A percentile compares a stretch with the other conserved stretches of the same genome.
phyloP scores from a whole-genome alignment of 2,329 filamentous ascomycete genomes.

The Diaporthe aspalathi region DNA sequence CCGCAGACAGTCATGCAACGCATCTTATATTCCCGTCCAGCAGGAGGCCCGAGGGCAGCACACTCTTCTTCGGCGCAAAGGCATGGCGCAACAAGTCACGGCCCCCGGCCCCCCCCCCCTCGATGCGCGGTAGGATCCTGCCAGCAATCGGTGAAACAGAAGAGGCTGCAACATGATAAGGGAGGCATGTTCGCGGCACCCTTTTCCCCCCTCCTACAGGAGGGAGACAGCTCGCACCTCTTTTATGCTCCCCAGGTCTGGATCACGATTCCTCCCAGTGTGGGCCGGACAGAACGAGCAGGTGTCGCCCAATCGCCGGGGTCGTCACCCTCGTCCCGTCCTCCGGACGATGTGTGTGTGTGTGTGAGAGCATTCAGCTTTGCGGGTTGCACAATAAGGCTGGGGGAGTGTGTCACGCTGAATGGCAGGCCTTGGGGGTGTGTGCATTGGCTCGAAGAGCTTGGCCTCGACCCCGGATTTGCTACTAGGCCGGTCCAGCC shows the following conservation, averaged over 20 bases:
- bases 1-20: too few species aligned
- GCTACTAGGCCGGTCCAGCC: constrained; percentile 1
- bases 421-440: not conserved
- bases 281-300: not conserved
- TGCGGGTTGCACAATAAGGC: not conserved
- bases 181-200: too few species aligned
- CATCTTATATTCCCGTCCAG: too few species aligned
- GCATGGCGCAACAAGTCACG: too few species aligned
- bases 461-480: constrained; percentile 1
- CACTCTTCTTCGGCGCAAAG: too few species aligned
- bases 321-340: not conserved
- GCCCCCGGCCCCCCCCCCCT: too few species aligned
- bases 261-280: not conserved
- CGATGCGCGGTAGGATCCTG: too few species aligned
- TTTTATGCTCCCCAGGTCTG: not conserved
- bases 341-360: not conserved
- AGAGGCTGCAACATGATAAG: too few species aligned
- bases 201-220: too few species aligned
- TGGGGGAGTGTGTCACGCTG: constrained; percentile 7
- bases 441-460: not conserved
- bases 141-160: not conserved
- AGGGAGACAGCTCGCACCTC: too few species aligned
- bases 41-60: too few species aligned
- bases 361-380: too few species aligned
- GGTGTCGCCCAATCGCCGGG: not conserved